Evolutionary conservation across 2,329 filamentous ascomycete genomes (phyloP).

Genomic region (Claviceps monticola): DNA sequence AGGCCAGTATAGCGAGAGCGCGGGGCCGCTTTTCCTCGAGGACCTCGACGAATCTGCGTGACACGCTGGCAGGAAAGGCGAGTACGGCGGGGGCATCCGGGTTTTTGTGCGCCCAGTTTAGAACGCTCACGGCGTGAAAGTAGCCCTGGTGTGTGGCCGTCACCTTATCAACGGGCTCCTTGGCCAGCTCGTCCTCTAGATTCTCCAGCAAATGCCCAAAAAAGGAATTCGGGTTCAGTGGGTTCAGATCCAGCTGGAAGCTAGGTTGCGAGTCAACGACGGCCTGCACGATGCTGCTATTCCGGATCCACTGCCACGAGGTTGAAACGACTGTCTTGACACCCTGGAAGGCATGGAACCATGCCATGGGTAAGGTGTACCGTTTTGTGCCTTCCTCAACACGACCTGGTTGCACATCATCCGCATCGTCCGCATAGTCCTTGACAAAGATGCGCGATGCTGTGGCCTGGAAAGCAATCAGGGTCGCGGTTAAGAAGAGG

Average conservation of each 20-base stretch:
- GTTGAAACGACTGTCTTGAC: slow-evolving; percentile 51
- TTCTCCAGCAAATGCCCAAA: slow-evolving; percentile 47
- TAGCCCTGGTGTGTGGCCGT: slow-evolving; percentile 36
- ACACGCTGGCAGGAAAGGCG: slow-evolving; percentile 51
- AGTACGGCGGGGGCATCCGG: slow-evolving; percentile 44
- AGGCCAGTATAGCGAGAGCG: slow-evolving; percentile 48
- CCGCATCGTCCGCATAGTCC: slow-evolving; percentile 29
- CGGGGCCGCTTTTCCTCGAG: slow-evolving; percentile 45
- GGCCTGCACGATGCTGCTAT: slow-evolving; percentile 40
- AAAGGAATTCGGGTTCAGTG: slow-evolving; percentile 36
- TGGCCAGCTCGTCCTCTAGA: slow-evolving; percentile 39
- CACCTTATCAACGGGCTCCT: slow-evolving; percentile 18
- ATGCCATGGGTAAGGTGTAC: slow-evolving; percentile 46
- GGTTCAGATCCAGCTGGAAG: slow-evolving; percentile 44
- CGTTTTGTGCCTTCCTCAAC: slow-evolving; percentile 21
- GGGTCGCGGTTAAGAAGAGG: slow-evolving; percentile 46
- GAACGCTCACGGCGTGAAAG: slow-evolving; percentile 48
- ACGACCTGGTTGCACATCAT: slow-evolving; percentile 7
- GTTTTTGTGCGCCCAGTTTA: slow-evolving; percentile 52
- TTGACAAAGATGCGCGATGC: slow-evolving; percentile 48
- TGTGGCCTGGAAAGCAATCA: slow-evolving; percentile 55
- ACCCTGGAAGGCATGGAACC: slow-evolving; percentile 55
- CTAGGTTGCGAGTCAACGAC: slow-evolving; percentile 52
- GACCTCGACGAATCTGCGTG: slow-evolving; percentile 44
- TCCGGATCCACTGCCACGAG: slow-evolving; percentile 50